Evolutionary conservation across 257 asterid genomes (phyloP), one percentile per base, ranked within the genome.

Genomic region (Handroanthus guayacan): DNA sequence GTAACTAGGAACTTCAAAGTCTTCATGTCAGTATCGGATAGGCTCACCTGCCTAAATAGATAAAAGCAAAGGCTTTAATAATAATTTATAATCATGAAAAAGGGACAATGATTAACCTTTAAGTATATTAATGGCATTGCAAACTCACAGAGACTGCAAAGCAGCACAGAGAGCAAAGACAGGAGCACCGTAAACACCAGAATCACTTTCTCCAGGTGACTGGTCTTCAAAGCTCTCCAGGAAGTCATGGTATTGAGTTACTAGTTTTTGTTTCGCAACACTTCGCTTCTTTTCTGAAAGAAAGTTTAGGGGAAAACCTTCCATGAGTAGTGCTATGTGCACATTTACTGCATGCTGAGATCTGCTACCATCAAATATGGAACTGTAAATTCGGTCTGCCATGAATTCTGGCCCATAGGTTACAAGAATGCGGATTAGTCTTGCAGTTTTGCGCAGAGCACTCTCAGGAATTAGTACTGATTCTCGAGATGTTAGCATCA

Each of bases 151-250:
- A 74, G 87, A 85, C 83, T 86, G 97, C 84, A 91, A 75, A 20
- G 97, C 89, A 38, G 99, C 97, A 79, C 84, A 87, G 57, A 95
- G 86, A 75, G 93, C 89, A 84, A 85, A 88, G 31, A 93, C 90
- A 36, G 99, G 97, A 78, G 91, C 87, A 66, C 97, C 97, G 81
- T 82, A 89, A 75, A 84, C 63, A 34, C 77, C 87, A 44, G 82
- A 81, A 67, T 78, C 82, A 58, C 83, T 79, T 54, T 75, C 82
- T 66, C 74, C 82, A 63, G 79, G 79, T 18, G 76, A 76, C 39
- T 63, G 78, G 17, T 83, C 86, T 52, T 76, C 90, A 69, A 86
- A 86, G 62, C 76, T 83, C 76, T 88, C 91, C 73, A 91, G 80
- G 82, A 89, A 93, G 79, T 85, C 84, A 78, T 89, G 85, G 80